phyloP scores from a whole-genome alignment of 163 green algal genomes.

The Chloromonas sp. region DNA sequence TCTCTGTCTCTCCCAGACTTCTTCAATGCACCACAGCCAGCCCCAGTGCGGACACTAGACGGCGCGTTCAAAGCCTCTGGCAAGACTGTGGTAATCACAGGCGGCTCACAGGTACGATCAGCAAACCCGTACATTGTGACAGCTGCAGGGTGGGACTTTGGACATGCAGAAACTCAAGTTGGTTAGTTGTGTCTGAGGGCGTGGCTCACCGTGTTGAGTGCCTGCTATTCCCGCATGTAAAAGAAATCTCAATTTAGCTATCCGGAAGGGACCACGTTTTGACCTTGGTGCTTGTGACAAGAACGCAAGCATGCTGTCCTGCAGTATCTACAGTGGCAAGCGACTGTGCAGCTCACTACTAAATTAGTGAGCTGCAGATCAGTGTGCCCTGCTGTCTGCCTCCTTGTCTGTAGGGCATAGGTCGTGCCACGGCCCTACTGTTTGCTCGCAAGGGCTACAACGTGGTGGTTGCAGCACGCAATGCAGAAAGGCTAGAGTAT shows the following conservation, averaged over 20 bases:
- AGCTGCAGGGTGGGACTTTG: background rate
- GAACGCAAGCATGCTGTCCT: too few species aligned
- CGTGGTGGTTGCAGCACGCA: slow-evolving; percentile 43
- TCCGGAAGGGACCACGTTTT: background rate
- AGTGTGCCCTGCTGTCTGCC: background rate
- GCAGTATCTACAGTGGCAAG: too few species aligned
- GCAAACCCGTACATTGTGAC: background rate
- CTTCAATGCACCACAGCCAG: background rate
- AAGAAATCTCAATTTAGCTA: too few species aligned
- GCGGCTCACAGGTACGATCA: slow-evolving; percentile 35
- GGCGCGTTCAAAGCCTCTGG: slow-evolving; percentile 37
- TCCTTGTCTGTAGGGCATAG: slow-evolving; percentile 29
- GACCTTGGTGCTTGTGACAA: background rate
- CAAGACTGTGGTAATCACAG: slow-evolving; percentile 47
- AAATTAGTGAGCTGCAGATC: too few species aligned
- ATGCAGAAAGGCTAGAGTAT: slow-evolving; percentile 26
- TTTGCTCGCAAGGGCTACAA: slow-evolving; percentile 53
- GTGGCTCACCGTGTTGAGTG: background rate
- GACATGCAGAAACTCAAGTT: background rate
- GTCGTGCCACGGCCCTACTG: slow-evolving; percentile 33
- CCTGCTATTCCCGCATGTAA: too few species aligned
- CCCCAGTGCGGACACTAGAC: background rate
- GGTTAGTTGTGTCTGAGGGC: background rate
- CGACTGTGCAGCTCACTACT: too few species aligned
- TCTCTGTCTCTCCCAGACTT: too few species aligned